A percentile compares a stretch with the other conserved stretches of the same genome.
Conservation (phyloP, 208 protist species). For the Leishmania tropica region DNA sequence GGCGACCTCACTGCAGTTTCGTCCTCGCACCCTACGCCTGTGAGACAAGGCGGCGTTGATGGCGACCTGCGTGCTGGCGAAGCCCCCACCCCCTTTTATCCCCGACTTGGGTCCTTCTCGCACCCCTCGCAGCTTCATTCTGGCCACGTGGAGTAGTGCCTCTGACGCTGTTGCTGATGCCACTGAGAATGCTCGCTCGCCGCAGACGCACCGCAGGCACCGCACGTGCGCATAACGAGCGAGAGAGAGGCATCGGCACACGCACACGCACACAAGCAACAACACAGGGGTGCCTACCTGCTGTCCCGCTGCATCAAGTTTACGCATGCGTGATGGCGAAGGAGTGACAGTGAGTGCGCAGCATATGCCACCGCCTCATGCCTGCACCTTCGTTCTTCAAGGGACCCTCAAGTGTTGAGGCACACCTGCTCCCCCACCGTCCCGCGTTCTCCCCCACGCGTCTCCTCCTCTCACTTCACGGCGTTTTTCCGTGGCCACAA, state of each 20-base stretch:
- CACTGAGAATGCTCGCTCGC: not conserved
- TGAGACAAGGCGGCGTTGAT: not conserved
- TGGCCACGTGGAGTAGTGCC: not conserved
- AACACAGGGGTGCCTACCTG: not conserved
- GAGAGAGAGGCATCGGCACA: not conserved
- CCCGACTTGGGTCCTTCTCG: not conserved
- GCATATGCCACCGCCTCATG: not conserved
- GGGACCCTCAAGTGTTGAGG: not conserved
- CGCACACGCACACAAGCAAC: not conserved
- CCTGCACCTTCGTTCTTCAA: not conserved
- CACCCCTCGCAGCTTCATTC: not conserved
- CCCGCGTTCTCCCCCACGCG: not conserved
- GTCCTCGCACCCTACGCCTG: not conserved
- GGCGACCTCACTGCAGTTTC: constrained; percentile 52
- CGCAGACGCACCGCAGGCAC: not conserved
- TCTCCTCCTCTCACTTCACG: not conserved
- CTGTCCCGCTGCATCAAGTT: not conserved
- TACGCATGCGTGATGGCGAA: not conserved
- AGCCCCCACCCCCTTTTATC: not conserved
- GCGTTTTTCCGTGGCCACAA: not conserved
- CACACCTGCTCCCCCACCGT: not conserved
- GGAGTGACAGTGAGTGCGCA: not conserved
- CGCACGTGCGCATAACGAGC: not conserved
- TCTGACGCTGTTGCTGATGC: not conserved
- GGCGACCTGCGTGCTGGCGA: not conserved